Evolutionary conservation across 179 eudicot genomes (phyloP), one percentile per base, ranked within the genome.

Genomic region (Spinacia oleracea): DNA sequence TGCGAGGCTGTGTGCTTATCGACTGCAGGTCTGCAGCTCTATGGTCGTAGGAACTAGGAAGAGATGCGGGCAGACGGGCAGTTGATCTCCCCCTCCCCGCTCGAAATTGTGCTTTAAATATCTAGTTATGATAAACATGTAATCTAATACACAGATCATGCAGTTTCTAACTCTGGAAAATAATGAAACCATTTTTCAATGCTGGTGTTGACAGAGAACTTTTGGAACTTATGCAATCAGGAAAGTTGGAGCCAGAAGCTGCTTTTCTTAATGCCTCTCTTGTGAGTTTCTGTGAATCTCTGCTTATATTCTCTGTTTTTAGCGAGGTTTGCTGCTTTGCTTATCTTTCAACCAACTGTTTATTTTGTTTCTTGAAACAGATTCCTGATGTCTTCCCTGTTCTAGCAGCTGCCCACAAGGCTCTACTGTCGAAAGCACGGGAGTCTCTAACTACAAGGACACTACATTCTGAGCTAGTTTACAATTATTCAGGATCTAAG

Each of bases 191-290:
- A 16, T 56, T 71, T 79, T 59, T 70, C 50, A 14, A 42, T 73
- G 72, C 45, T 53, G 48, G 46, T 45, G 80, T 80, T 76, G 83
- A 84, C 89, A 96, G 99, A 84, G 97, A 96, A 83, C 97, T 96
- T 80, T 78, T 92, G 82, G 97, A 84, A 40, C 77, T 83, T 51
- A 91, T 96, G 97, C 96, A 90, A 89, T 88, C 88, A 32, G 98
- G 98, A 77, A 93, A 89, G 23, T 81, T 96, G 83, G 91, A 91
- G 80, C 97, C 97, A 34, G 98, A 96, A 88, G 89, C 85, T 58
- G 91, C 99, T 35, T 84, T 96, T 82, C 96, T 96, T 31, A 93
- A 93, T 85, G 99, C 98, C 69, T 89, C 91, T 73, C 93, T 96
- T 42, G 99, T 96, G 84, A 83, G 90, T 75, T 40, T 76, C 72